Conservation (phyloP, 768 basidiomycete species). For the Mycena belliarum region DNA sequence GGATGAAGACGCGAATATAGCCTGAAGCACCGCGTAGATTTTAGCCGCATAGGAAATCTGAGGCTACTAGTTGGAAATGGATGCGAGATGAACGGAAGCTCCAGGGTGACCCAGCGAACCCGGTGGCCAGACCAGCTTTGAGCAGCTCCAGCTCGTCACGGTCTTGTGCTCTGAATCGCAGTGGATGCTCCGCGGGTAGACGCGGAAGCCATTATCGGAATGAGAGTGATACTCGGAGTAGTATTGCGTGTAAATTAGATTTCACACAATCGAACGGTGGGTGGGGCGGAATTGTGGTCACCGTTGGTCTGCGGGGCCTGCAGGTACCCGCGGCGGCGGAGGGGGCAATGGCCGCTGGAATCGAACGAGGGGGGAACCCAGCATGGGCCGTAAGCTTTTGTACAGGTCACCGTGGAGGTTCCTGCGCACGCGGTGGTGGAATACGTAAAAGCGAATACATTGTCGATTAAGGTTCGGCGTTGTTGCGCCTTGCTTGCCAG, state of each 20-base stretch:
- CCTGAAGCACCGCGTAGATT: conserved; percentile 10
- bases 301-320: not conserved
- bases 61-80: conserved; percentile 6
- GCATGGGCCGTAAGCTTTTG: conserved; percentile 1
- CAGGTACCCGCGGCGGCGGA: not conserved
- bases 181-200: not conserved
- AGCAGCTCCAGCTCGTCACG: no score
- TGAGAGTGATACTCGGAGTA: conserved; percentile 15
- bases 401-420: not conserved
- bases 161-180: not conserved
- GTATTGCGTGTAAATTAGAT: conserved; percentile 11
- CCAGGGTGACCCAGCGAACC: not conserved
- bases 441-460: conserved; percentile 19
- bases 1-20: not conserved
- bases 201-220: not conserved
- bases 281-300: not conserved
- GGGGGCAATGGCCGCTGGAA: not conserved
- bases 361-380: conserved; percentile 3
- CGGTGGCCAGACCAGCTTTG: not conserved
- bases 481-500: not conserved
- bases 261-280: conserved; percentile 3
- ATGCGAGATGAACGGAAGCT: not conserved
- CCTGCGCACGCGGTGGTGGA: not conserved
- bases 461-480: conserved; percentile 19
- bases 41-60: conserved; percentile 5